Evolutionary conservation across 345 rosid species (phyloP).

Genomic region (Populus alba): DNA sequence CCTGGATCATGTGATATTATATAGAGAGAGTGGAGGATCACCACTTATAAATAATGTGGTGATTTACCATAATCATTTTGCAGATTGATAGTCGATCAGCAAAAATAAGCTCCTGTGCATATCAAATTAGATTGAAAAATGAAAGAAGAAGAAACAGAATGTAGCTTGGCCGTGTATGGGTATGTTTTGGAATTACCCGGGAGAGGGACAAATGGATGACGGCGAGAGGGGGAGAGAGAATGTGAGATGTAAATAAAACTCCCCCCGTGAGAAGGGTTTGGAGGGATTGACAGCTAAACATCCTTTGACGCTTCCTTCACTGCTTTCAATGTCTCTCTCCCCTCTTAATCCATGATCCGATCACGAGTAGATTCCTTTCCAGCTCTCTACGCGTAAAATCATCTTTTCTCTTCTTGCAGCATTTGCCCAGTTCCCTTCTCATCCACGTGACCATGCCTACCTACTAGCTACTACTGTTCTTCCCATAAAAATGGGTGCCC

Average conservation of each 20-base stretch:
- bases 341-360: slow-evolving; percentile 10
- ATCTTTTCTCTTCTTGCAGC: not conserved
- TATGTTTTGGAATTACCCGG: not conserved
- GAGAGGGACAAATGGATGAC: slow-evolving; percentile 33
- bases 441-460: not conserved
- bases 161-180: not conserved
- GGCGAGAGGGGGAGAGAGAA: slow-evolving; percentile 20
- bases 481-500: slow-evolving; percentile 18
- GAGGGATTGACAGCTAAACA: slow-evolving; percentile 52
- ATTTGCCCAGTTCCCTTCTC: not conserved
- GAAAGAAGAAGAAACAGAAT: not conserved
- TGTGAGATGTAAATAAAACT: not conserved
- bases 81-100: not conserved
- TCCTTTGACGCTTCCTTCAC: slow-evolving; percentile 39
- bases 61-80: not conserved
- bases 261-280: slow-evolving; percentile 46
- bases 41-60: not conserved
- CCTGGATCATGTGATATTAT: too few species aligned
- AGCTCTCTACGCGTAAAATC: slow-evolving; percentile 13
- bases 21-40: not conserved
- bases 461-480: not conserved
- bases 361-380: slow-evolving; percentile 47
- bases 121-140: not conserved
- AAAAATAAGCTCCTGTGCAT: not conserved
- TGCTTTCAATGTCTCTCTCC: slow-evolving; percentile 27